Evolutionary conservation across 306 rosid species (phyloP), one percentile per base, ranked within the genome.

Genomic region (Medicago lupulina): DNA sequence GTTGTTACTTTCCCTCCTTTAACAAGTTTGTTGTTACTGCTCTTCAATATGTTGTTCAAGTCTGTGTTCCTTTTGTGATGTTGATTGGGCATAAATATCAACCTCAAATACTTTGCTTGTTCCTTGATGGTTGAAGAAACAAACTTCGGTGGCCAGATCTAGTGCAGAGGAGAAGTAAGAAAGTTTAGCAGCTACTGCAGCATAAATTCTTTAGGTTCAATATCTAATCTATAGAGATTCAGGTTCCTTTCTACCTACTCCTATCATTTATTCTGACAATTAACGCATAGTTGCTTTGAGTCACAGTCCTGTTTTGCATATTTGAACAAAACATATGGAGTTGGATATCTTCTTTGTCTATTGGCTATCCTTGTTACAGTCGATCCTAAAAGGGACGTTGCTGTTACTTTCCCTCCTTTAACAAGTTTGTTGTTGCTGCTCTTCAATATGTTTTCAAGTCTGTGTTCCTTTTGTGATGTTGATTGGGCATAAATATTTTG

Each of bases 361-460:
- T 14, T 15, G 16, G 17, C 60, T 19, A 17, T 54, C 60, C 28
- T 54, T 51, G 23, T 51, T 51, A 51, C 11, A 17, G 11, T 54
- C 5, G n/a, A 17, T 54, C 60, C 60, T 18, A 54, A 54, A 54
- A 54, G 60, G 25, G 25, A 54, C 9, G 13, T 14, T 5, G 6
- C 18, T 54, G 60, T 54, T 54, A 17, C 60, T 17, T 54, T 54
- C 60, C 59, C 60, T 54, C 60, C 12, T 18, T 54, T 54, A 54
- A 54, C 25, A 53, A 16, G 23, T 53, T 18, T 53, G 59, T 8
- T 53, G 5, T 53, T 53, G 17, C 59, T 53, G 25, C 11, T 18
- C 60, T 54, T 3, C 11, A 54, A 54, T 54, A 54, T 54, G 60
- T 54, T 2, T 17, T 17, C 60, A 54, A 17, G 60, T 54, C 18